These are phyloP conservation scores for Trichosporon coremiiforme DNA, from an alignment of 1,284 basidiomycete species.

Conservation along the genomic window DNA sequence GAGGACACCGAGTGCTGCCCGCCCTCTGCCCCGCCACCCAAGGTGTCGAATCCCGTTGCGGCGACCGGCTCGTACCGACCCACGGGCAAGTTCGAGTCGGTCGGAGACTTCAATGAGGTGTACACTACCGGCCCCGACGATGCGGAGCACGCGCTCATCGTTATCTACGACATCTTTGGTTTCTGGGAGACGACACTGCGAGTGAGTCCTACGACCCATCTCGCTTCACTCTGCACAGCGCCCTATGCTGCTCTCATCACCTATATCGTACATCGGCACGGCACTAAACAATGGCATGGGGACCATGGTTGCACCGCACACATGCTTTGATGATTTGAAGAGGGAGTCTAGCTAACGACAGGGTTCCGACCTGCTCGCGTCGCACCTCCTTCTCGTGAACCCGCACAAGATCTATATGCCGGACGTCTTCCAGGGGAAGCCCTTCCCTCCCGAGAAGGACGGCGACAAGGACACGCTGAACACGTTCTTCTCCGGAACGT, in stretches of 20 bases:
- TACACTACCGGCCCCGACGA: slow-evolving; percentile 47
- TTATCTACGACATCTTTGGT: slow-evolving; percentile 53
- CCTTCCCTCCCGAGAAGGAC: slow-evolving; percentile 50
- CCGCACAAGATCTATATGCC: slow-evolving; percentile 47
- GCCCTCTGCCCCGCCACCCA: slow-evolving; percentile 40
- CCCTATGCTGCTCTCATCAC: too few relatives aligned
- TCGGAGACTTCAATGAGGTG: slow-evolving; percentile 44
- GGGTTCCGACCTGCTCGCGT: slow-evolving; percentile 47
- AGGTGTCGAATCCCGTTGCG: slow-evolving; percentile 42
- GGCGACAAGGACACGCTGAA: slow-evolving; percentile 45
- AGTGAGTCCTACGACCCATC: slow-evolving; percentile 25
- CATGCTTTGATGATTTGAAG: too few relatives aligned
- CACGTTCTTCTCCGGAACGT: slow-evolving; percentile 50
- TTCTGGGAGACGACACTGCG: slow-evolving; percentile 52
- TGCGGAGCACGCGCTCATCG: slow-evolving; percentile 46
- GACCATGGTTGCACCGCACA: too few relatives aligned
- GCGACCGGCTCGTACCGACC: slow-evolving; percentile 34
- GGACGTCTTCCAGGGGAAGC: slow-evolving; percentile 47
- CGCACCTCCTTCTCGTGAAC: slow-evolving; percentile 37
- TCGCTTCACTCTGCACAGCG: too few relatives aligned
- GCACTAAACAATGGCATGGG: too few relatives aligned
- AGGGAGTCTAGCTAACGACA: slow-evolving; percentile 19
- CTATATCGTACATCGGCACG: too few relatives aligned
- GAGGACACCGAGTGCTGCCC: slow-evolving; percentile 40
- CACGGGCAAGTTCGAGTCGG: slow-evolving; percentile 36